Evolutionary conservation across 352 stramenopile species (phyloP), one percentile per base, ranked within the genome.

Genomic region (Thraustochytrium striatum): DNA sequence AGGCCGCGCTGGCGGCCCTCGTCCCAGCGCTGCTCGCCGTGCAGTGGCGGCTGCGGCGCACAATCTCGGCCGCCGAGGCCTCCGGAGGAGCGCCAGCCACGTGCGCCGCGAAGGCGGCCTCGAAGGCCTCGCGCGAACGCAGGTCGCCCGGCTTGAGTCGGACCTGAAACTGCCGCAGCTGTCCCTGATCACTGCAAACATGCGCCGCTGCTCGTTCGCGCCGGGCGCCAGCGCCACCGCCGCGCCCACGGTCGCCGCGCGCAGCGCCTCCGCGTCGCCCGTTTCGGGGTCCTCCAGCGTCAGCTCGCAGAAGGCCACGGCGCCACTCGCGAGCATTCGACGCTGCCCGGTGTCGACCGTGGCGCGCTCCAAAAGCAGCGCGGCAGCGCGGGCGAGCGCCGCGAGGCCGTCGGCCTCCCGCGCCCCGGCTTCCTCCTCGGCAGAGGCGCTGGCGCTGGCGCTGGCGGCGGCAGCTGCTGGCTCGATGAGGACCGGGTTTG

Each of bases 391-490:
- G n/a, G n/a, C n/a, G n/a, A n/a, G n/a, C n/a, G n/a, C n/a, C n/a
- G n/a, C n/a, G n/a, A n/a, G n/a, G n/a, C n/a, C n/a, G n/a, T n/a
- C 59, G 21, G 35, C 35, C 59, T 70, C 59, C 41, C 53, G 35
- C 11, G 53, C 59, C 3, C 8, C 32, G 3, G 13, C 3, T n/a
- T 28, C 59, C 13, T 53, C 59, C 7, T 70, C 59, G 21, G 59
- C 21, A 21, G 25, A 57, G 9, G 11, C 3, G 25, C 25, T 16
- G 3, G 5, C 5, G 35, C 50, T 70, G 36, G 59, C 11, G 21
- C 53, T 33, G 5, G 53, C 19, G 7, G 50, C 36, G 36, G 2
- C 21, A 7, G 53, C 33, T 38, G 43, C 52, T 28, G 19, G 28
- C 25, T 75, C 65, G 25, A 38, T 28, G 5, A 36, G 5, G 9